Evolutionary conservation across 1,284 basidiomycete species (phyloP).

Genomic region (Veloboletus limbatus): DNA sequence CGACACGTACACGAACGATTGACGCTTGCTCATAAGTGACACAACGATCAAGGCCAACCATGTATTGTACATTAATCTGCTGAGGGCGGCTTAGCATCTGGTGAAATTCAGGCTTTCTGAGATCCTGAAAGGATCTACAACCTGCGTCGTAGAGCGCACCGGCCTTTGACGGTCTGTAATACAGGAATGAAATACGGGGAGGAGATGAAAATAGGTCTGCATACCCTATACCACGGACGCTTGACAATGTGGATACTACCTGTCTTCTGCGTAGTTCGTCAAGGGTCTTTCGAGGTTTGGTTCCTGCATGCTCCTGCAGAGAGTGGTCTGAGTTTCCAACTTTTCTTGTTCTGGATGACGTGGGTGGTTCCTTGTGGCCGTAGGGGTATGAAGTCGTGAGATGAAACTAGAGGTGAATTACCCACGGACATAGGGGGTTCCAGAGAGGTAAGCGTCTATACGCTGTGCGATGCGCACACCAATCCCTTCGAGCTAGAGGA

Average conservation of each 20-base stretch:
- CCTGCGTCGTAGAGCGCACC: conserved; percentile 45
- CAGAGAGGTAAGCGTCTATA: conserved; percentile 40
- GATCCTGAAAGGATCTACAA: conserved; percentile 42
- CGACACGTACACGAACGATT: conserved; percentile 38
- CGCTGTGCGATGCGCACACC: conserved; percentile 43
- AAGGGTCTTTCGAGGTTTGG: conserved; percentile 21
- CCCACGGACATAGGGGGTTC: conserved; percentile 38
- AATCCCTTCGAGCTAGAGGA: conserved; percentile 40
- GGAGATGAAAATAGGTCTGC: conserved; percentile 17
- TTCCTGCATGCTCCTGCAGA: neutral
- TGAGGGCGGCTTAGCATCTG: conserved; percentile 38
- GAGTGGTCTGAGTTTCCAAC: neutral
- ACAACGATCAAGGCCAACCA: conserved; percentile 36
- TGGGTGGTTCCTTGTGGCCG: conserved; percentile 17
- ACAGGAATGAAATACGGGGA: neutral
- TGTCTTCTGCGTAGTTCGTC: conserved; percentile 21
- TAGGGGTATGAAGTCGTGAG: conserved; percentile 4
- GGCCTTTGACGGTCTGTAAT: conserved; percentile 39
- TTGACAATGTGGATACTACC: conserved; percentile 15
- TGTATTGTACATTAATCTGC: conserved; percentile 39
- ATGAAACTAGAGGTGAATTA: conserved; percentile 9
- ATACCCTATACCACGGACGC: conserved; percentile 24
- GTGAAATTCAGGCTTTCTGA: conserved; percentile 39
- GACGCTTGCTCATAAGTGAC: conserved; percentile 42
- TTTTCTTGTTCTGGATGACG: conserved; percentile 14